These are phyloP conservation scores for Lentinula detonsa DNA, from an alignment of 768 basidiomycete genomes.

Conservation along the genomic window DNA sequence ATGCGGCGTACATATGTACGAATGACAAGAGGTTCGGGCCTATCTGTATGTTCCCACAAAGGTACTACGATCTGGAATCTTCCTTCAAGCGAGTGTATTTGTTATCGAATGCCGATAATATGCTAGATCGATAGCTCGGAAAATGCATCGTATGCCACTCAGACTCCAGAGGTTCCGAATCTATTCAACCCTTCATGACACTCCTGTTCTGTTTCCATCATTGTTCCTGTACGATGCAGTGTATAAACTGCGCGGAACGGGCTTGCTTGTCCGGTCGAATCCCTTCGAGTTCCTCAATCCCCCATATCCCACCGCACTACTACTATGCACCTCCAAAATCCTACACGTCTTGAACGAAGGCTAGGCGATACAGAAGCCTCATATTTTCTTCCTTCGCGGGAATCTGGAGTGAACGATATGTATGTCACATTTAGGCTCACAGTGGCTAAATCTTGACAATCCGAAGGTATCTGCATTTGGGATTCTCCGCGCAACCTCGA, in stretches of 20 bases:
- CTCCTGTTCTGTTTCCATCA: background rate
- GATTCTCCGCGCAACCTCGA: slow-evolving; percentile 43
- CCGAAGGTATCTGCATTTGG: slow-evolving; percentile 74
- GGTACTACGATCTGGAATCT: background rate
- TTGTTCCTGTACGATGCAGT: background rate
- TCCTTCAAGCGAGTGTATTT: background rate
- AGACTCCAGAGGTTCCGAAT: background rate
- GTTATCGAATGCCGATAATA: no score
- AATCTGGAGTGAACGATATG: slow-evolving; percentile 85
- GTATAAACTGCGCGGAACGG: background rate
- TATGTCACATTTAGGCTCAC: slow-evolving; percentile 24
- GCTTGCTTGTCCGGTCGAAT: background rate
- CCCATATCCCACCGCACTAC: background rate
- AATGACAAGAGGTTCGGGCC: no score
- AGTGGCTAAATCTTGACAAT: background rate
- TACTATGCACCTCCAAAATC: slow-evolving; percentile 3
- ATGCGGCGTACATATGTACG: no score
- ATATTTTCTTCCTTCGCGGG: slow-evolving; percentile 77
- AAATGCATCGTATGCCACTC: background rate
- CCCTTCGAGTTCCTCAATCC: background rate
- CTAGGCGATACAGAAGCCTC: slow-evolving; percentile 75
- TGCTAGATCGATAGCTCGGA: background rate
- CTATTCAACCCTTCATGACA: background rate
- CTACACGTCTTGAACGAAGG: slow-evolving; percentile 32
- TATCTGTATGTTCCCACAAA: no score